Evolutionary conservation across 345 rosid species (phyloP).

Genomic region (Sonneratia caseolaris): DNA sequence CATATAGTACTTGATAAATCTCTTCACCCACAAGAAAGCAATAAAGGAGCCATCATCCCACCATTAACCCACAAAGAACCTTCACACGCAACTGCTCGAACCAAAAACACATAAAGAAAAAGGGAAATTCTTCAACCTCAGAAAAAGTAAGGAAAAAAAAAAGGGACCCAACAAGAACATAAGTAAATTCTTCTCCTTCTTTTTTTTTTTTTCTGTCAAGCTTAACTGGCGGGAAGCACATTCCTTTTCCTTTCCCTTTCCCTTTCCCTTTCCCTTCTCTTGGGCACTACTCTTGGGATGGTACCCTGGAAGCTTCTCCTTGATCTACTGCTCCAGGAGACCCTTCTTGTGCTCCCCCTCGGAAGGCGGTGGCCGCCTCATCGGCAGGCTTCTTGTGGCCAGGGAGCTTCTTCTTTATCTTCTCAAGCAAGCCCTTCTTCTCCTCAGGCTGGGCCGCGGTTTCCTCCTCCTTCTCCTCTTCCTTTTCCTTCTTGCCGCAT

Average conservation of each 20-base stretch:
- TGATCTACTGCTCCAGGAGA: slow-evolving; percentile 57
- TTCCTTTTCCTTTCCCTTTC: slow-evolving; percentile 20
- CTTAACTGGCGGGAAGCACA: slow-evolving; percentile 12
- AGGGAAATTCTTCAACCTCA: too few species aligned
- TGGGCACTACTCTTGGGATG: slow-evolving; percentile 48
- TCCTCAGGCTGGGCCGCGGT: slow-evolving; percentile 39
- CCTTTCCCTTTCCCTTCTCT: slow-evolving; percentile 13
- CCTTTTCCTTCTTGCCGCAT: slow-evolving; percentile 3
- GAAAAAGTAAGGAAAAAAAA: too few species aligned
- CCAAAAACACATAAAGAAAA: too few species aligned
- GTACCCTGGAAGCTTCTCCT: slow-evolving; percentile 85
- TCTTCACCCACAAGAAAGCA: background rate
- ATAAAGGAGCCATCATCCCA: background rate
- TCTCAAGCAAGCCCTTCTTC: slow-evolving; percentile 48
- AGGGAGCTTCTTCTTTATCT: slow-evolving; percentile 62
- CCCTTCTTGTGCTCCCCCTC: slow-evolving; percentile 43
- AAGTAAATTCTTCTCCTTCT: too few species aligned
- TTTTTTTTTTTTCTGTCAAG: too few species aligned
- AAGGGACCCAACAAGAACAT: too few species aligned
- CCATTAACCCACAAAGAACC: background rate
- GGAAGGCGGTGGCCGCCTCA: slow-evolving; percentile 9
- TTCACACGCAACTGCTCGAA: background rate
- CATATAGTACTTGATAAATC: background rate
- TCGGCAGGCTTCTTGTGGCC: slow-evolving; percentile 28
- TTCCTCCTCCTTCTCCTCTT: slow-evolving; percentile 19